A percentile compares a stretch with the other conserved stretches of the same genome.
These are phyloP conservation scores for Mimosa pudica DNA, from an alignment of 306 rosid genomes.

Conservation along the genomic window DNA sequence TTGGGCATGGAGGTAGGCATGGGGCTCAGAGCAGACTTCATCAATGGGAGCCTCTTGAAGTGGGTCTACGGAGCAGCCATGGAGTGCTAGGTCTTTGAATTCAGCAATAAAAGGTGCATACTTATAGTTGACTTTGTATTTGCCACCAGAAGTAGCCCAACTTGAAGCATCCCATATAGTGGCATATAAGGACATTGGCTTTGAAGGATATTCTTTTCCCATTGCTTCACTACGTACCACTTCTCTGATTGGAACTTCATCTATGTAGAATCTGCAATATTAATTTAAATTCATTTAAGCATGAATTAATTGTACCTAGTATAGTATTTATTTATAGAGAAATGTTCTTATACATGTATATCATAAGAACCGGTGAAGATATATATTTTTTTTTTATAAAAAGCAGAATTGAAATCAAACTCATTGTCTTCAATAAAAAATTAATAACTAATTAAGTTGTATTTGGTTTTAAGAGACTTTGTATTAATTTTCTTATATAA, in stretches of 20 bases:
- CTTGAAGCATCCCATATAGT: slow-evolving; percentile 98
- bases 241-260: slow-evolving; percentile 79
- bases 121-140: slow-evolving; percentile 89
- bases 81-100: slow-evolving; percentile 76
- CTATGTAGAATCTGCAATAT: slow-evolving; percentile 76
- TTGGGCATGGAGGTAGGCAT: slow-evolving; percentile 39
- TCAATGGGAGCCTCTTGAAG: slow-evolving; percentile 61
- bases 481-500: too few species aligned
- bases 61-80: slow-evolving; percentile 88
- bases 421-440: too few species aligned
- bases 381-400: too few species aligned
- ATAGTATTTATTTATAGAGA: too few species aligned
- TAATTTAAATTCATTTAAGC: neutral
- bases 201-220: slow-evolving; percentile 90
- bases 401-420: too few species aligned
- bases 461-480: too few species aligned
- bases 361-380: too few species aligned
- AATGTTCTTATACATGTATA: too few species aligned
- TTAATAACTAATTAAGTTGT: too few species aligned
- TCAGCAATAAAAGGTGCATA: slow-evolving; percentile 77
- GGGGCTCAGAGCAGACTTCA: slow-evolving; percentile 45
- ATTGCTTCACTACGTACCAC: slow-evolving; percentile 62
- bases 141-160: slow-evolving; percentile 98
- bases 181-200: slow-evolving; percentile 93
- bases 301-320: too few species aligned